A percentile compares a stretch with the other conserved stretches of the same genome.
phyloP scores from a whole-genome alignment of 768 basidiomycete genomes.

The Gyrodon lividus region DNA sequence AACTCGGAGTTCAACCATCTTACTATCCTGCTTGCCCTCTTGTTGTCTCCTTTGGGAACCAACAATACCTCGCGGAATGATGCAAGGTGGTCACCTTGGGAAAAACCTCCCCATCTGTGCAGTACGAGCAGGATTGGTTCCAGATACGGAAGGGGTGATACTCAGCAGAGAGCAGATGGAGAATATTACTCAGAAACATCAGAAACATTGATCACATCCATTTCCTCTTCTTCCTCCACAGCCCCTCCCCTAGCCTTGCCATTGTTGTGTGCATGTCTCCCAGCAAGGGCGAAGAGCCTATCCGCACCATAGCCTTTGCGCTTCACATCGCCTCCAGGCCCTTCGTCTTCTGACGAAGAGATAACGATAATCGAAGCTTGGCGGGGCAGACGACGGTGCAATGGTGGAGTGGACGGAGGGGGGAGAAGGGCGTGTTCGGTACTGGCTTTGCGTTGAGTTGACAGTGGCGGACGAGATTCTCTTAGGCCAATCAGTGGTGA shows the following conservation, averaged over 20 bases:
- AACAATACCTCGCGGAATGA: no score
- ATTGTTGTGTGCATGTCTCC: conserved; percentile 7
- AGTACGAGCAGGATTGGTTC: no score
- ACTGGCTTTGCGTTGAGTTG: neutral
- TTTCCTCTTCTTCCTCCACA: conserved; percentile 32
- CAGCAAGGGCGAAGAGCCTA: conserved; percentile 2
- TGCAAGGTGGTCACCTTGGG: no score
- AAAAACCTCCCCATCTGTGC: no score
- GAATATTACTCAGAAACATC: conserved; percentile 10
- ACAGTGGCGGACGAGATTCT: conserved; percentile 11
- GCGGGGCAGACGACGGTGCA: conserved; percentile 11
- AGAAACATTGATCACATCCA: conserved; percentile 60
- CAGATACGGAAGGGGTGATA: no score
- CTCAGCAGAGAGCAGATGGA: neutral
- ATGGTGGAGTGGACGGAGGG: conserved; percentile 16
- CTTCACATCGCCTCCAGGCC: neutral
- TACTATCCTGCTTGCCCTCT: no score
- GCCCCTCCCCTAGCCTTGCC: conserved; percentile 22
- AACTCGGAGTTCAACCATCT: no score
- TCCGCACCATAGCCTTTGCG: neutral
- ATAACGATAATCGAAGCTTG: conserved; percentile 25
- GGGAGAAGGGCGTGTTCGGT: neutral
- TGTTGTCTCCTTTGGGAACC: no score
- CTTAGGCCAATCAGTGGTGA: conserved; percentile 15
- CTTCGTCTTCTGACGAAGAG: conserved; percentile 23